These are phyloP conservation scores for Aspergillus sclerotiicarbonarius DNA, from an alignment of 495 filamentous ascomycete genomes.

Conservation along the genomic window DNA sequence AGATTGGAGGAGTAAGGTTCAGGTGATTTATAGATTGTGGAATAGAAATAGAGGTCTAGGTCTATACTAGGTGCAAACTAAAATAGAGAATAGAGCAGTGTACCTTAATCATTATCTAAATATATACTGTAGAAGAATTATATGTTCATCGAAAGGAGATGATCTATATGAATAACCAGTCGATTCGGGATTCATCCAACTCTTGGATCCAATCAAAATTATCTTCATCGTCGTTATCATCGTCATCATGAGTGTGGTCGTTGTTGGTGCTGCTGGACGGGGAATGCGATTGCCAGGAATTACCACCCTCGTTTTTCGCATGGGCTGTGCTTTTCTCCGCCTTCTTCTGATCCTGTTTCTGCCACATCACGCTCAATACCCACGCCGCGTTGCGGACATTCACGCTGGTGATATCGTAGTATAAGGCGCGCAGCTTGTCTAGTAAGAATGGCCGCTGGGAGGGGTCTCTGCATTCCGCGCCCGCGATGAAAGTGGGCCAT, in stretches of 20 bases:
- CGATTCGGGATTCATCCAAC: slow-evolving; percentile 42
- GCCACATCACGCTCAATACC: slow-evolving; percentile 48
- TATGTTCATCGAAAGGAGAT: background rate
- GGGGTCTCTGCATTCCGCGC: slow-evolving; percentile 39
- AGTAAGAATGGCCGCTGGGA: slow-evolving; percentile 37
- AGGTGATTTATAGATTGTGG: no score
- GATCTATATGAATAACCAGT: slow-evolving; percentile 49
- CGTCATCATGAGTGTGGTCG: background rate
- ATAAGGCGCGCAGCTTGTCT: slow-evolving; percentile 35
- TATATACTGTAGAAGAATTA: slow-evolving; percentile 13
- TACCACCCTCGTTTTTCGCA: background rate
- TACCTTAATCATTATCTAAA: slow-evolving; percentile 11
- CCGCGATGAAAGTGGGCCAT: slow-evolving; percentile 49
- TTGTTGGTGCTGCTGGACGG: no score
- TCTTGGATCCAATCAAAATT: slow-evolving; percentile 49
- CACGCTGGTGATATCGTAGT: slow-evolving; percentile 41
- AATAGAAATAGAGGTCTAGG: no score
- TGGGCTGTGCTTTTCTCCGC: slow-evolving; percentile 7
- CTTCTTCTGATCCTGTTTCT: slow-evolving; percentile 37
- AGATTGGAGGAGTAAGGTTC: no score
- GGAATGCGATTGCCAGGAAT: background rate
- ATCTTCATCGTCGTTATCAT: slow-evolving; percentile 27
- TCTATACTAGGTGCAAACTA: no score
- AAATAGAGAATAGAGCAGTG: background rate
- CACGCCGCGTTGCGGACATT: slow-evolving; percentile 49